Evolutionary conservation across 176 grass and related monocot species (phyloP), one percentile per base, ranked within the genome.

Genomic region (Lolium multiflorum): DNA sequence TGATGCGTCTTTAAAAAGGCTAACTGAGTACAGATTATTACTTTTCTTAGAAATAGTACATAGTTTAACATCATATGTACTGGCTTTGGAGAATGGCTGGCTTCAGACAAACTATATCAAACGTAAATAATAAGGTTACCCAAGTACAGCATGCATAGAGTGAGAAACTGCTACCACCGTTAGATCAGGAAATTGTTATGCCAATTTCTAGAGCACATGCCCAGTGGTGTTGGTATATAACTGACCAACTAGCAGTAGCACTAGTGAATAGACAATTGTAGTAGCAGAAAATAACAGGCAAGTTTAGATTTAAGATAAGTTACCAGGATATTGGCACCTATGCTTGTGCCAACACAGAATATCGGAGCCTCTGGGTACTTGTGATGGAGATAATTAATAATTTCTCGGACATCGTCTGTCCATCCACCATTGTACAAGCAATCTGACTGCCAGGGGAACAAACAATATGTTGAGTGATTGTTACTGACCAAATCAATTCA

Each of bases 301-400:
- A 39, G 1, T 86, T 41, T 54, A 63, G 14, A 67, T 60, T 60
- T 43, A 76, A 1, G 7, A 25, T 28, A 67, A 88, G 21, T 11
- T 91, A 99, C 97, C 97, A 99, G 65, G 81, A 99, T 90, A 87
- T 99, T 99, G 72, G 97, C 97, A 71, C 97, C 97, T 88, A 99
- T 96, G 70, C 97, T 99, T 76, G 97, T 99, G 79, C 97, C 97
- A 86, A 99, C 89, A 73, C 92, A 87, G 90, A 96, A 94, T 50
- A 99, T 78, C 58, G 90, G 90, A 82, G 88, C 73, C 78, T 94
- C 96, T 77, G 90, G 90, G 84, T 91, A 89, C 66, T 83, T 87
- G 15, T 87, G 43, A 84, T 99, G 92, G 76, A 99, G 94, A 88
- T 96, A 92, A 46, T 92, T 93, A 88, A 96, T 55, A 78, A 94